Percentiles rank a stretch among this genome's conserved stretches.
These are phyloP conservation scores for Penicillium capsulatum DNA, from an alignment of 2,329 filamentous ascomycete genomes.

Conservation along the genomic window DNA sequence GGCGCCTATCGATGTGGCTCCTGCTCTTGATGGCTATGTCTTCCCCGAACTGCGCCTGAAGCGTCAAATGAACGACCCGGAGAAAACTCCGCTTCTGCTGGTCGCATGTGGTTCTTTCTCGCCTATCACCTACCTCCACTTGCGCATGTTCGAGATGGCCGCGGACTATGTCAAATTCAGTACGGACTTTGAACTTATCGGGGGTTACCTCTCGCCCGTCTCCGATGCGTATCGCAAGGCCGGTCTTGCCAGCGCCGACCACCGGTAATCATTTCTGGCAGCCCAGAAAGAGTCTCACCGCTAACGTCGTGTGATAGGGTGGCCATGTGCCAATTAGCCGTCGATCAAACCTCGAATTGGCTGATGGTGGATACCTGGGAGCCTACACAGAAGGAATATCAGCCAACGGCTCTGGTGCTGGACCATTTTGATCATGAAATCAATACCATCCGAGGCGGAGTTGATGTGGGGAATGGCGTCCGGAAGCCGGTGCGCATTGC, in stretches of 20 bases:
- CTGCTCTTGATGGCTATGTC: constrained; percentile 39
- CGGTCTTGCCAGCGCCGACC: constrained; percentile 67
- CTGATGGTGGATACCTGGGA: constrained; percentile 88
- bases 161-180: constrained; percentile 72
- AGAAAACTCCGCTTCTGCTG: constrained; percentile 46
- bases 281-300: background rate
- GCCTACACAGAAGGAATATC: constrained; percentile 76
- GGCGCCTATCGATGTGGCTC: constrained; percentile 18
- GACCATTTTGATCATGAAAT: constrained; percentile 91
- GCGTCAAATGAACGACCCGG: constrained; percentile 45
- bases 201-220: constrained; percentile 78
- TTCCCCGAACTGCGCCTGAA: constrained; percentile 46
- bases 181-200: constrained; percentile 77
- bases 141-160: constrained; percentile 86
- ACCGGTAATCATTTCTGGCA: constrained; percentile 50
- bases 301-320: constrained; percentile 45
- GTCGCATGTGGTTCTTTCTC: constrained; percentile 61
- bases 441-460: constrained; percentile 71
- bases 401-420: constrained; percentile 81
- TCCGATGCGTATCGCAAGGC: constrained; percentile 74
- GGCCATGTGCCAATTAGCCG: constrained; percentile 81
- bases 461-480: constrained; percentile 62
- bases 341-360: constrained; percentile 67
- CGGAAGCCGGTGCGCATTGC: constrained; percentile 69
- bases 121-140: constrained; percentile 54